Evolutionary conservation across 1,284 basidiomycete species (phyloP), one percentile per base, ranked within the genome.

Genomic region (Malassezia pachydermatis): DNA sequence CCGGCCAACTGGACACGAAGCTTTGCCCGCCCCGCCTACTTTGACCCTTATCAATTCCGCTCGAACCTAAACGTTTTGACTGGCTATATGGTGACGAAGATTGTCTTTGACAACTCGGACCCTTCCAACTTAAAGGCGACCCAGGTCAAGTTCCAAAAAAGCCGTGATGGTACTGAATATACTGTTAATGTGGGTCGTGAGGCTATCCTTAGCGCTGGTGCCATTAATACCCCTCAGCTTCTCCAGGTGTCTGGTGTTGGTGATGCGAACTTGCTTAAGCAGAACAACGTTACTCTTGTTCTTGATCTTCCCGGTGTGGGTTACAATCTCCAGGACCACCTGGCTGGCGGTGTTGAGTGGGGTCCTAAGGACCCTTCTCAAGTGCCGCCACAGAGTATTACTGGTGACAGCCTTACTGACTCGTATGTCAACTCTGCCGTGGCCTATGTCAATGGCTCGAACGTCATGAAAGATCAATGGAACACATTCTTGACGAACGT

Each of bases 201-300:
- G 62, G 80, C 81, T 32, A 77, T 82, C 45, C 60, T 83, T 13
- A 50, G 51, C 30, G 61, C 45, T 20, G 62, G 62, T 11, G 29
- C 59, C 1, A 48, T 63, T 30, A 57, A 57, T 22, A 41, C 47
- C 10, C 76, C 77, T 11, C 74, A 84, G 75, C 76, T 86, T 34
- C 76, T 86, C 7, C 76, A 84, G 75, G 75, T 84, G 27, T 83
- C 81, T 17, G 83, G 83, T 3, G 70, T 84, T 23, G 83, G 83
- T 0, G 79, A 81, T 16, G 75, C 75, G 3, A 69, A 73, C 14
- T 75, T 82, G 17, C n/a, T 73, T 76, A 51, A 69, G 37, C 43
- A 63, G 27, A 76, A 79, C 2, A 72, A 84, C 39, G 80, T 82
- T 23, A 40, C 45, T 9, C 52, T 60, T 48, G 60, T 69, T 10